phyloP scores from a whole-genome alignment of 352 stramenopile genomes.

The Globisporangium paroecandrum region DNA sequence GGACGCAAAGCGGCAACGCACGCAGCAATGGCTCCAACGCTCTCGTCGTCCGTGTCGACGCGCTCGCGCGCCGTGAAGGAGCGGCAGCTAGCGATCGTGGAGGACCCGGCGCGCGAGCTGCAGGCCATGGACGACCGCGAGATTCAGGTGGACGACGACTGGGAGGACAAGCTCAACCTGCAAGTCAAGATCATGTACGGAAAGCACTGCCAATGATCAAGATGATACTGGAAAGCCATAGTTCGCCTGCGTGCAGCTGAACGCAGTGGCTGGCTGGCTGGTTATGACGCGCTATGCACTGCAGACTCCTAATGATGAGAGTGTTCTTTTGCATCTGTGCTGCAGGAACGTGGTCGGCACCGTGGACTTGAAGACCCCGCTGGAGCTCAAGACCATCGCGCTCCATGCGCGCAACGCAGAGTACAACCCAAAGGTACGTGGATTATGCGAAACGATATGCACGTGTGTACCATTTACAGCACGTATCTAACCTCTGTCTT shows the following conservation, averaged over 20 bases:
- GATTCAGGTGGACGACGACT: constrained; percentile 76
- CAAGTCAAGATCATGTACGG: constrained; percentile 81
- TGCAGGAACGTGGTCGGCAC: constrained; percentile 93
- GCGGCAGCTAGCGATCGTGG: constrained; percentile 64
- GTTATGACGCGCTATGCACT: neutral
- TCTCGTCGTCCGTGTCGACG: constrained; percentile 14
- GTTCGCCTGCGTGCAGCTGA: neutral
- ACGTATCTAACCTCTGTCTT: neutral
- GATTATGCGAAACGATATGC: constrained; percentile 1
- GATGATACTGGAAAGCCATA: neutral
- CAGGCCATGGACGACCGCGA: constrained; percentile 44
- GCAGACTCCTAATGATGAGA: neutral
- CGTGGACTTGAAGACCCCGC: constrained; percentile 92
- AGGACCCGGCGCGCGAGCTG: constrained; percentile 36
- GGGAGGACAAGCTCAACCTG: constrained; percentile 74
- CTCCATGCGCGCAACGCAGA: constrained; percentile 97
- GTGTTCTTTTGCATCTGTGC: neutral
- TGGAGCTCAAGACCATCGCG: constrained; percentile 98
- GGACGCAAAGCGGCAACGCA: neutral
- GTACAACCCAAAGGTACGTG: constrained; percentile 97
- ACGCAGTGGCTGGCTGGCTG: neutral
- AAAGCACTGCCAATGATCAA: neutral
- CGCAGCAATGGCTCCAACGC: constrained; percentile 17
- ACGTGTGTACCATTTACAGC: neutral
- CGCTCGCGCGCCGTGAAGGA: constrained; percentile 59